phyloP scores from a whole-genome alignment of 805 yeast species.

The Saturnispora silvae region DNA sequence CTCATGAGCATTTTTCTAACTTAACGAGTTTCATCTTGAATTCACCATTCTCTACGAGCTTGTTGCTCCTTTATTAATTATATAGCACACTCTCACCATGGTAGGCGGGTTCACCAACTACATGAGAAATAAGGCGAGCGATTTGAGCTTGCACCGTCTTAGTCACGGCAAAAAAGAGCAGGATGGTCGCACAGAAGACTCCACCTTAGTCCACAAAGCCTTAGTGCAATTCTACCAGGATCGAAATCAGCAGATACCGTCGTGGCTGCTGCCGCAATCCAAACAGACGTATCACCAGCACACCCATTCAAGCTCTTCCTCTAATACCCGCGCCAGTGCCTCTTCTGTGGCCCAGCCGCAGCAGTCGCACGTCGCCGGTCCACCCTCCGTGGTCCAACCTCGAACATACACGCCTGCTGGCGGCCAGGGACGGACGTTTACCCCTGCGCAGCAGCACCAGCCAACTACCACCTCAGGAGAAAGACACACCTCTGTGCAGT shows the following conservation, averaged over 20 bases:
- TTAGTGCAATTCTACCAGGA: constrained; percentile 21
- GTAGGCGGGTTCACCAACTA: constrained; percentile 4
- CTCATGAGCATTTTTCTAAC: no score
- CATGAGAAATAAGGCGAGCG: constrained; percentile 4
- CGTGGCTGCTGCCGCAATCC: constrained; percentile 19
- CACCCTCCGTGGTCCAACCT: no score
- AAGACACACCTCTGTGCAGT: constrained; percentile 1
- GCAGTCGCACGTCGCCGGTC: no score
- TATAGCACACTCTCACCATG: neutral
- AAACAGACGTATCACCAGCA: no score
- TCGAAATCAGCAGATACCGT: constrained; percentile 18
- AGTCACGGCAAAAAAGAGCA: constrained; percentile 25
- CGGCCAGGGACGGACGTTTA: neutral
- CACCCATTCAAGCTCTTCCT: no score
- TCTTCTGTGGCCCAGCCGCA: neutral
- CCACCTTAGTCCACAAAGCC: constrained; percentile 26
- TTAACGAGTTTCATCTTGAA: neutral
- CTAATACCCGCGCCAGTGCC: no score
- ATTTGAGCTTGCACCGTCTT: constrained; percentile 6
- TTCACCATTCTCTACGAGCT: neutral
- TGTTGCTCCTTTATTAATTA: neutral
- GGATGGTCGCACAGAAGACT: constrained; percentile 26
- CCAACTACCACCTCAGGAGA: neutral
- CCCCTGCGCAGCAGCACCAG: neutral
- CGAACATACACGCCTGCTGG: neutral